These are phyloP conservation scores for Alnus glutinosa DNA, from an alignment of 306 rosid genomes.

Conservation along the genomic window DNA sequence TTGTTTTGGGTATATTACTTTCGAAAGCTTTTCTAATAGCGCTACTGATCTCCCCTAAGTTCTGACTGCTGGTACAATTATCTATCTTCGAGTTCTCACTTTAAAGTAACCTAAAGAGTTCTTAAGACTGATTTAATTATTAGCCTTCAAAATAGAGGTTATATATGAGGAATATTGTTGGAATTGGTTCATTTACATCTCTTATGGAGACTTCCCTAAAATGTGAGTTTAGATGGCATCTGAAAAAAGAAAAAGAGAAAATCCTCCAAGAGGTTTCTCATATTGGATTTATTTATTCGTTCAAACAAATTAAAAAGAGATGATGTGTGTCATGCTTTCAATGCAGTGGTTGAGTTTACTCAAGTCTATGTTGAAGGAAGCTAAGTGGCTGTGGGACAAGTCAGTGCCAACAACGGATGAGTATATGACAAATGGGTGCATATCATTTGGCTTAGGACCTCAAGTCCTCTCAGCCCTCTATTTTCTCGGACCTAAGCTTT, in stretches of 20 bases:
- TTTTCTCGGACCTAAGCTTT: constrained; percentile 74
- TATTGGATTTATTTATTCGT: background rate
- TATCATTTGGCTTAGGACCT: constrained; percentile 76
- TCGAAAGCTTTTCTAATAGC: background rate
- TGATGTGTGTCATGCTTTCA: constrained; percentile 15
- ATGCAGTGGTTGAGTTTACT: constrained; percentile 78
- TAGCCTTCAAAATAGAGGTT: too few relatives aligned
- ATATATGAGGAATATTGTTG: too few relatives aligned
- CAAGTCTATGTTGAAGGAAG: constrained; percentile 68
- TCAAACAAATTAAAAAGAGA: constrained; percentile 7
- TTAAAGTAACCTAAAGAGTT: too few relatives aligned
- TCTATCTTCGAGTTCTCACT: too few relatives aligned
- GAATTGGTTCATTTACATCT: too few relatives aligned
- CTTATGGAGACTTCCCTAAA: too few relatives aligned
- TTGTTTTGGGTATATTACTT: background rate
- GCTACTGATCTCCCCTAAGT: too few relatives aligned
- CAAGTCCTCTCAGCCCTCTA: constrained; percentile 77
- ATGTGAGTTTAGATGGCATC: too few relatives aligned
- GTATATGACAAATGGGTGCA: constrained; percentile 64
- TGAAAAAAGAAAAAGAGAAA: too few relatives aligned
- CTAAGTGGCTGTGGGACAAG: constrained; percentile 59
- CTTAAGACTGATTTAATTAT: too few relatives aligned
- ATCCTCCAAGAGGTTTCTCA: background rate
- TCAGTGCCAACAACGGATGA: constrained; percentile 61
- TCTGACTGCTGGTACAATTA: too few relatives aligned